Base-by-base conservation (phyloP, 495 filamentous ascomycete species). In the Aspergillus carlsbadensis region DNA sequence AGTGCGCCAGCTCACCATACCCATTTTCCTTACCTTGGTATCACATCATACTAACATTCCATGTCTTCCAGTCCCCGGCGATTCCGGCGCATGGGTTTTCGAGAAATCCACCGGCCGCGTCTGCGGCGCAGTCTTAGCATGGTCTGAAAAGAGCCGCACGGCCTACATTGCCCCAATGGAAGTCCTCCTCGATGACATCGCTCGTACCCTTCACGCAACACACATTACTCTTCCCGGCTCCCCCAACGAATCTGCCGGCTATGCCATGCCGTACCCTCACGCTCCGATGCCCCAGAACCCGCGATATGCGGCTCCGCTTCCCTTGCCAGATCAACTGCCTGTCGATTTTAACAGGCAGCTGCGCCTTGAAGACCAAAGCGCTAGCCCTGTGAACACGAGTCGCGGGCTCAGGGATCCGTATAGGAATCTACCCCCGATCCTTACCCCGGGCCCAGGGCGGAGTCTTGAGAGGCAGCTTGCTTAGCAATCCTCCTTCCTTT, bases 141-240 rank as follows among this genome's bases (percentile, higher is more conserved):
- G 87, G 84, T 91, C 84, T 51, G 81, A 84, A 48, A 82, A 82
- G 55, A 91, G 83, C 62, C 79, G 82, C 58, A 84, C 87, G 31
- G 89, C 90, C 8, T 96, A 94, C 72, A 92, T 98, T 58, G 89
- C 89, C 54, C 93, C 93, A 3, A 98, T 98, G 93, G 89, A 98
- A 50, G 81, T 96, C 6, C 72, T 95, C 17, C 77, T 97, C 14
- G 80, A 86, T 35, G 93, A 98, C 64, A 96, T 98, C 56, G 83
- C 84, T 17, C 83, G 85, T 40, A 89, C 86, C 1, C 76, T 98
- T 6, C 81, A 73, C 18, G 76, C 77, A 26, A 69, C 66, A 13
- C 60, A 65, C 14, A 67, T 79, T 45, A 62, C 65, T 21, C 69
- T 79, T 7, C 75, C 76, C 15, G 72, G 70, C 26, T 59, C 64